Evolutionary conservation across 129 eudicot genomes (phyloP), one percentile per base, ranked within the genome.

Genomic region (Pseudognaphalium luteoalbum): DNA sequence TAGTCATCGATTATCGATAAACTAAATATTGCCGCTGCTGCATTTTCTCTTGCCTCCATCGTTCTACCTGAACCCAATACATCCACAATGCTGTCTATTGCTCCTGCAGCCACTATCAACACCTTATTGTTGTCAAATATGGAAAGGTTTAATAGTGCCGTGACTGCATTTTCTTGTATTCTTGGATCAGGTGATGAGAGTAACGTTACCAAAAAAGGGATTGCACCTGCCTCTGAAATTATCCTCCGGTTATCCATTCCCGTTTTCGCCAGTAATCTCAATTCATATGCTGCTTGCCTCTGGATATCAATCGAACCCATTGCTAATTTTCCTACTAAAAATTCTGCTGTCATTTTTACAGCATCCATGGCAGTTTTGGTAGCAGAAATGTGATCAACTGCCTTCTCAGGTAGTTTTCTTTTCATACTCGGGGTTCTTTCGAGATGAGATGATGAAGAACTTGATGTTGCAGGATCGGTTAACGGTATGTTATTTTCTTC

Each of bases 181-280:
- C 89, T 68, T 6, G 93, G 63, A 60, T 93, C 97, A 33, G 59
- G 52, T 1, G 98, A 87, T 6, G 82, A 69, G 41, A 91, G 88
- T 70, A 91, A 72, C 20, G 83, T 81, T 52, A 88, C 96, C 64
- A 93, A 80, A 81, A 93, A 85, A 4, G 98, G 98, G 37, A 93
- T 91, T 1, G 96, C 97, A 21, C 98, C 98, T 2, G 93, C 97
- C 68, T 91, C 93, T 12, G 97, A 92, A 54, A 93, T 90, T 50
- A 84, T 75, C 51, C 86, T 81, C 61, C 97, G 89, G 72, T 88
- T 91, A 29, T 93, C 93, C 90, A 80, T 93, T 2, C 96, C 92
- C 0, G 88, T 85, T 84, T 93, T 91, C 6, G 98, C 93, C 3
- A 93, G 88, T 37, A 87, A 68, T 56, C 96, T 87, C 21, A 91